These are phyloP conservation scores for Ceratonia siliqua DNA, from an alignment of 306 rosid species.

Conservation along the genomic window DNA sequence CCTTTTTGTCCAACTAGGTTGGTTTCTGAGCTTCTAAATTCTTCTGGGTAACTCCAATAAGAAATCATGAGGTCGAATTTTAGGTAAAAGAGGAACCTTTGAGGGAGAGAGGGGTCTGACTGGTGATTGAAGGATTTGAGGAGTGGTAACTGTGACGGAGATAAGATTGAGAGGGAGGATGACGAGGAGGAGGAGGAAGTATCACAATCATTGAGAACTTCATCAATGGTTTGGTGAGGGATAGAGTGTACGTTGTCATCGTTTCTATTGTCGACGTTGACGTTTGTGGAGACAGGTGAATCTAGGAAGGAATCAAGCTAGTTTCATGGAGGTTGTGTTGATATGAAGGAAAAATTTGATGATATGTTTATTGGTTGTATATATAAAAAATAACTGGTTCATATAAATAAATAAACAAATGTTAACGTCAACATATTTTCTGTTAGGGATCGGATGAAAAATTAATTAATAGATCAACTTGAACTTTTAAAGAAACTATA, in stretches of 20 bases:
- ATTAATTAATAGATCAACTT: too few relatives aligned
- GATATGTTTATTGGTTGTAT: too few relatives aligned
- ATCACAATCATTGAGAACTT: constrained; percentile 82
- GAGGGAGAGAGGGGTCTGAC: constrained; percentile 15
- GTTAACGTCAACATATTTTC: too few relatives aligned
- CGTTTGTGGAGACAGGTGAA: constrained; percentile 50
- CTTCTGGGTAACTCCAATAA: constrained; percentile 25
- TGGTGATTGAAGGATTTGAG: constrained; percentile 23
- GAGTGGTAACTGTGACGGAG: neutral
- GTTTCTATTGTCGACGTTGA: constrained; percentile 4
- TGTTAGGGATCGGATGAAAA: too few relatives aligned
- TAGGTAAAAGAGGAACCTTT: constrained; percentile 15
- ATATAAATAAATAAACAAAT: too few relatives aligned
- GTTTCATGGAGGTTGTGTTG: constrained; percentile 64
- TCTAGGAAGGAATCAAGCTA: constrained; percentile 69
- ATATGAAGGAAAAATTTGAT: too few relatives aligned
- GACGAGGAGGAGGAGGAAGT: constrained; percentile 61
- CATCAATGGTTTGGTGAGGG: constrained; percentile 77
- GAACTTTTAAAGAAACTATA: too few relatives aligned
- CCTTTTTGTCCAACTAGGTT: constrained; percentile 23
- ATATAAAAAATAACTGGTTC: too few relatives aligned
- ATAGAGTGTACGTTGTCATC: constrained; percentile 28
- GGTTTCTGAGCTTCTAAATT: constrained; percentile 5
- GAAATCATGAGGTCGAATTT: constrained; percentile 24
- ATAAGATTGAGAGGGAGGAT: constrained; percentile 33